Evolutionary conservation across 495 filamentous ascomycete genomes (phyloP), one percentile per base, ranked within the genome.

Genomic region (Hyaloscypha variabilis): DNA sequence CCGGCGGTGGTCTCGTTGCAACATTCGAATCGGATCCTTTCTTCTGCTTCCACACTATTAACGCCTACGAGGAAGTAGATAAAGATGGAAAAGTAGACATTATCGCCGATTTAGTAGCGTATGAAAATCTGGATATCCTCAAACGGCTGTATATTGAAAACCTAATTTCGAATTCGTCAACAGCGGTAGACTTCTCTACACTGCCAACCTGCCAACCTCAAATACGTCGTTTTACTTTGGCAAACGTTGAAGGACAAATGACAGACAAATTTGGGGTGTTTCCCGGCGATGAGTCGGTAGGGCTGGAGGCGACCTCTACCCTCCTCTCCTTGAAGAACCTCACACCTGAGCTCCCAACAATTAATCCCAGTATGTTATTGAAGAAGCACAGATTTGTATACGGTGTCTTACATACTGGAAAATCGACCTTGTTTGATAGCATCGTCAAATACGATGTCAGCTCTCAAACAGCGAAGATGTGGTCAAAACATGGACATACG

Each of bases 1-100:
- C 68, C 6, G 52, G 70, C 36, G 77, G 76, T n/a, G 87, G 88
- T 10, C 76, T 91, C 1, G 79, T 90, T 1, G 86, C 80, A 10
- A 81, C 73, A 14, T 89, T 83, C 71, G 81, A 88, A 34, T 86
- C 79, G 25, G 77, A 79, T 1, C 79, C 88, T 0, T 88, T 90
- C 65, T 94, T 92, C 79, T 85, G 82, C 74, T 94, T 94, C 74
- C 90, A 94, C 76, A 83, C 86, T 3, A 77, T 90, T 70, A 94
- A 93, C 69, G 83, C 90, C 1, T 93, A 86, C 75, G 87, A 92
- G 66, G 85, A 90, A 62, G 62, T 57, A 0, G 63, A 75, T 14
- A 57, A 19, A 13, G 74, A 74, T 29, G 55, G 51, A 25, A 64
- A 79, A 31, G 75, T 72, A 6, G 78, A 87, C 62, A 81, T 91